Evolutionary conservation across 2,329 filamentous ascomycete species (phyloP).

Genomic region (Coniochaeta prunicola): DNA sequence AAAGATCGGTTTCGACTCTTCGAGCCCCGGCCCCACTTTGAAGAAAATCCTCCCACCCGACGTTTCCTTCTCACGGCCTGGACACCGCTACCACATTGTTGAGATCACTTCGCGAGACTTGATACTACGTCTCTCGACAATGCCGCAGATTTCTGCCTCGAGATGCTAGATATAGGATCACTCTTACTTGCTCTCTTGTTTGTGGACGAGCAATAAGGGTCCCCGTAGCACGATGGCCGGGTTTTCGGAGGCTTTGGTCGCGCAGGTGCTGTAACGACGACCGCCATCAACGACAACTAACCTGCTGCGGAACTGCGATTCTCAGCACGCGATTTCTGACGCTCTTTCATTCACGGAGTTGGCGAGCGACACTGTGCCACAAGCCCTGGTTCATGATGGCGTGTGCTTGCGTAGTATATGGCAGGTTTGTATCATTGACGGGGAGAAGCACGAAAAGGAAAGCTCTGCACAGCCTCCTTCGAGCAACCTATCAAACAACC

Average conservation of each 20-base stretch:
- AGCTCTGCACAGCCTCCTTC: not conserved
- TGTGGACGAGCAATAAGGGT: not conserved
- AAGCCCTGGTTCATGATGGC: not conserved
- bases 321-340: not conserved
- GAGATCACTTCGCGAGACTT: not conserved
- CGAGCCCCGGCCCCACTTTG: constrained; percentile 1
- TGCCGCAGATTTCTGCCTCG: not conserved
- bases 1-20: constrained; percentile 7
- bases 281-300: not conserved
- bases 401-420: not conserved
- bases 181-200: not conserved
- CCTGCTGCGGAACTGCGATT: not conserved
- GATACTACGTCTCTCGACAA: not conserved
- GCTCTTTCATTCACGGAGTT: not conserved
- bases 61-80: not conserved
- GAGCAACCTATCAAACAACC: not conserved
- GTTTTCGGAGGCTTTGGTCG: not conserved
- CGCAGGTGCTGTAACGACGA: not conserved
- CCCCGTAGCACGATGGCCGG: not conserved
- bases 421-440: not conserved
- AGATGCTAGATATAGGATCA: not conserved
- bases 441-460: not conserved
- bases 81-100: not conserved
- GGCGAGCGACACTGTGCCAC: not conserved
- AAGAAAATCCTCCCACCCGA: constrained; percentile 1